Evolutionary conservation across 768 basidiomycete genomes (phyloP), one percentile per base, ranked within the genome.

Genomic region (Guyanaporus albipodus): DNA sequence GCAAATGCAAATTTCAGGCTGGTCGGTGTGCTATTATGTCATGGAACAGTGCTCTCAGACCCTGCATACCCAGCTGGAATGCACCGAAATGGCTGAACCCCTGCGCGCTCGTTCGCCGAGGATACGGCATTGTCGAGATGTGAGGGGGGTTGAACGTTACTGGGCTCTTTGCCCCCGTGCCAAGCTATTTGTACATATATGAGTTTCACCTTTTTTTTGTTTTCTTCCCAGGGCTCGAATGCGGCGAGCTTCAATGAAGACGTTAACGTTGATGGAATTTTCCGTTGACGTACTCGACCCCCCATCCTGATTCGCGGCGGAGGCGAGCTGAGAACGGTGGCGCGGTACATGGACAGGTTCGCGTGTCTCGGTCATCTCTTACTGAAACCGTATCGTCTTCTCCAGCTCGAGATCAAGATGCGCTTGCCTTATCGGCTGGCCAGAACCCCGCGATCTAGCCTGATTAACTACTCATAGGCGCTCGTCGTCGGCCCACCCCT

Each of bases 1-100:
- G 76, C 17, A 76, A 67, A 46, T 85, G 83, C 63, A 83, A 78
- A 61, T 85, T 85, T 63, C 61, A 69, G 52, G 82, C 77, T 62
- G 70, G 83, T 84, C 50, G 50, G 70, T 70, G 37, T 48, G 53
- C 26, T 36, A 28, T 54, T 44, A 44, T 52, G 43, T 51, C 17
- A 52, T 32, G 12, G 15, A 38, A 40, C 38, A 42, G 5, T 31
- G 6, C 24, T 33, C 50, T 62, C 8, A 55, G 14, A 40, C 53
- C 50, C 42, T 42, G 17, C 35, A 35, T 50, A n/a, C n/a, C n/a
- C n/a, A 75, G 73, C 51, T 42, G 70, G 70, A 29, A 74, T 74
- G 74, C 73, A 75, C 55, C 62, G 59, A 39, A 56, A 44, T 36
- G 44, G 49, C 23, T 65, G 56, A 54, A 41, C 52, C 44, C 48